Evolutionary conservation across 2,329 filamentous ascomycete genomes (phyloP).

Genomic region (Emericellopsis cladophorae): DNA sequence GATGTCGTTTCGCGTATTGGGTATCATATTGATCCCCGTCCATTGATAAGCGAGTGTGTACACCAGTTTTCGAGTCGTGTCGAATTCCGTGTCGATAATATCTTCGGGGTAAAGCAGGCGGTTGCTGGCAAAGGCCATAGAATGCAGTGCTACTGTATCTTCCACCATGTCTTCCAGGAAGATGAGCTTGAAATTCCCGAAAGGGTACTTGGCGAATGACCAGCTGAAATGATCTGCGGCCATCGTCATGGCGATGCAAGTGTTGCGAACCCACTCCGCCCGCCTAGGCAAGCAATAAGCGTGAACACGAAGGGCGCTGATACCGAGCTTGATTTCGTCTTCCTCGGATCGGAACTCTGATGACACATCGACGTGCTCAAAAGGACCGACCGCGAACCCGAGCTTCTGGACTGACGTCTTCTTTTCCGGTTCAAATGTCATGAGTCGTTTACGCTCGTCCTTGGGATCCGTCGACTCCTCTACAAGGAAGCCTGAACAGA

Average conservation of each 20-base stretch:
- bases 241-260: slow-evolving; percentile 70
- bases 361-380: slow-evolving; percentile 78
- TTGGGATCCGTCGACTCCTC: slow-evolving; percentile 69
- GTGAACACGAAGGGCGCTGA: slow-evolving; percentile 77
- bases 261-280: slow-evolving; percentile 72
- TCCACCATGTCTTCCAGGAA: slow-evolving; percentile 82
- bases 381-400: slow-evolving; percentile 87
- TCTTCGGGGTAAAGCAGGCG: slow-evolving; percentile 74
- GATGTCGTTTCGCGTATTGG: slow-evolving; percentile 65
- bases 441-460: slow-evolving; percentile 74
- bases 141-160: slow-evolving; percentile 67
- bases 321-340: slow-evolving; percentile 80
- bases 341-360: slow-evolving; percentile 82
- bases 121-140: slow-evolving; percentile 77
- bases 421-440: slow-evolving; percentile 67
- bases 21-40: slow-evolving; percentile 85
- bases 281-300: slow-evolving; percentile 84
- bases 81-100: slow-evolving; percentile 74
- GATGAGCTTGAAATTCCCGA: slow-evolving; percentile 81
- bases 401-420: slow-evolving; percentile 78
- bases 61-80: slow-evolving; percentile 68
- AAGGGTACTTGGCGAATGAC: slow-evolving; percentile 82
- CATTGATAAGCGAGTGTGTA: slow-evolving; percentile 84
- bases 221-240: slow-evolving; percentile 88
- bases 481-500: slow-evolving; percentile 81